These are phyloP conservation scores for Zygoascus tannicola DNA, from an alignment of 805 yeast species.

Conservation along the genomic window DNA sequence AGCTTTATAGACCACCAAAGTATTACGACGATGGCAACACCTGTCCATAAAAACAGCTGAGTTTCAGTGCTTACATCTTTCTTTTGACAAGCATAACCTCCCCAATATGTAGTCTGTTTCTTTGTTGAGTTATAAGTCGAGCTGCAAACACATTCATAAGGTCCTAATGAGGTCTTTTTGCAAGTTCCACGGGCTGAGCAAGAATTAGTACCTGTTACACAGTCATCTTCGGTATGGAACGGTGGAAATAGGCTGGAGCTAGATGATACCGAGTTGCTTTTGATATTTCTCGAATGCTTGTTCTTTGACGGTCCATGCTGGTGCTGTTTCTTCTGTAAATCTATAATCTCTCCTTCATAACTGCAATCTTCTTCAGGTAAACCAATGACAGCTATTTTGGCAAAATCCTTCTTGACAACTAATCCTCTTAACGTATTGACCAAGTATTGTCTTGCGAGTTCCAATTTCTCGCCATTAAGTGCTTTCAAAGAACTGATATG, in stretches of 20 bases:
- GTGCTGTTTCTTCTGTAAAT: not conserved
- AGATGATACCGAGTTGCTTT: not conserved
- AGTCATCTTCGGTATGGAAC: constrained; percentile 22
- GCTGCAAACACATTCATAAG: constrained; percentile 29
- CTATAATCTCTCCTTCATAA: not conserved
- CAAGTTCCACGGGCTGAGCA: constrained; percentile 34
- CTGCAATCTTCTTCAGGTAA: constrained; percentile 7
- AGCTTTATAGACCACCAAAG: constrained; percentile 45
- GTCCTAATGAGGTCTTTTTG: constrained; percentile 20
- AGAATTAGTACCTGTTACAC: constrained; percentile 25
- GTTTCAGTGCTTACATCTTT: constrained; percentile 57
- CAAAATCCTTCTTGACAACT: constrained; percentile 1
- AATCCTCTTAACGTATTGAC: constrained; percentile 5
- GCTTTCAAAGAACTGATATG: constrained; percentile 5
- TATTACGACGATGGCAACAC: constrained; percentile 38
- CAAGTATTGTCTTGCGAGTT: not conserved
- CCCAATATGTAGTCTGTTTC: constrained; percentile 29
- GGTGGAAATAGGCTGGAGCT: not conserved
- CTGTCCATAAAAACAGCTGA: constrained; percentile 61
- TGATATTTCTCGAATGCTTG: not conserved
- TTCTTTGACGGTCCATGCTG: not conserved
- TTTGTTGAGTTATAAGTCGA: constrained; percentile 24
- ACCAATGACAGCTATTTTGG: constrained; percentile 9
- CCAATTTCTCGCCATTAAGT: constrained; percentile 1
- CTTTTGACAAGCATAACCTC: constrained; percentile 50